Conservation (phyloP, 2,329 filamentous ascomycete species). For the Claviceps maximensis region DNA sequence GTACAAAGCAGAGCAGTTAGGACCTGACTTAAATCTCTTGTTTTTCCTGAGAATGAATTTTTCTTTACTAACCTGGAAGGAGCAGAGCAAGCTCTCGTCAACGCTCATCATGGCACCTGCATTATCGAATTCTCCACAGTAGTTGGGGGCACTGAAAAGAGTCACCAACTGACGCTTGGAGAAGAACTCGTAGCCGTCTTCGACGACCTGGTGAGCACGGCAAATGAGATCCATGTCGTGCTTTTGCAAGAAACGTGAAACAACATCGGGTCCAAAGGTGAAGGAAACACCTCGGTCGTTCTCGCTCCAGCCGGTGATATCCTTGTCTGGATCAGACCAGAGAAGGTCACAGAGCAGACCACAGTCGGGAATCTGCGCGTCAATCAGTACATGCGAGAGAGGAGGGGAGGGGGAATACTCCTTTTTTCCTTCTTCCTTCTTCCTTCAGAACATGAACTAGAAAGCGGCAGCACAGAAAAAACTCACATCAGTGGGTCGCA, state of each 20-base stretch:
- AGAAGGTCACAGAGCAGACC: constrained; percentile 93
- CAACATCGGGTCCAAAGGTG: constrained; percentile 94
- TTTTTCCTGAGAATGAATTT: neutral
- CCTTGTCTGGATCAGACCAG: constrained; percentile 98
- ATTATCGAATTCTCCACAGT: constrained; percentile 99
- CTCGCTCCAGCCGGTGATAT: constrained; percentile 98
- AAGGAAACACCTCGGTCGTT: constrained; percentile 98
- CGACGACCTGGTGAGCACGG: constrained; percentile 94
- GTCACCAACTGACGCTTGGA: constrained; percentile 96
- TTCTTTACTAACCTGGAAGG: constrained; percentile 66
- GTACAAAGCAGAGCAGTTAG: neutral
- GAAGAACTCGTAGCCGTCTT: constrained; percentile 99
- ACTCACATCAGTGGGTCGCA: constrained; percentile 97
- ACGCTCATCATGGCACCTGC: constrained; percentile 99
- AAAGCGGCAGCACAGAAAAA: neutral
- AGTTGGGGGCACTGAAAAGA: constrained; percentile 95
- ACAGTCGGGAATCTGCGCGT: constrained; percentile 83
- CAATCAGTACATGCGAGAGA: constrained; percentile 9
- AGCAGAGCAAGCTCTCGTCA: constrained; percentile 94
- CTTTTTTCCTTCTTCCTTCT: neutral
- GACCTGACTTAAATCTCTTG: neutral
- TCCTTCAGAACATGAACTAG: neutral
- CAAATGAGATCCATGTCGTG: constrained; percentile 99
- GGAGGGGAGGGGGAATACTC: neutral
- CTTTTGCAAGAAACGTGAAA: constrained; percentile 94